Percentiles rank a stretch among this genome's conserved stretches.
Evolutionary conservation across 164 flowering plant species (phyloP).

Genomic region (Vitis riparia): DNA sequence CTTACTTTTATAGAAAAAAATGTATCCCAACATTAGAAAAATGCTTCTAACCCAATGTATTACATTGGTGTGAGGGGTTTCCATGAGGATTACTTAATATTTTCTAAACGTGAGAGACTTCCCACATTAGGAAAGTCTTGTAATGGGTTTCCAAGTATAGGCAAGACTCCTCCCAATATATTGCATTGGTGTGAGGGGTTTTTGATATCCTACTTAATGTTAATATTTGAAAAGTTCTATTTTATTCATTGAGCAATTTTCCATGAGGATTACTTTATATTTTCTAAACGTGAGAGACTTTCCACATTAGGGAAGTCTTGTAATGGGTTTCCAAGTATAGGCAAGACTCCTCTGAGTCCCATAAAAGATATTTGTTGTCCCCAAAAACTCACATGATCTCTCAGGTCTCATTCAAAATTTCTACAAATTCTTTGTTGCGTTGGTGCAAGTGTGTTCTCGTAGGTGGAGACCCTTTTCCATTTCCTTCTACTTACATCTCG

Average conservation of each 20-base stretch:
- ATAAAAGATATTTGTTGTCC: neutral
- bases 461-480: too few relatives aligned
- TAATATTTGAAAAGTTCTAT: too few relatives aligned
- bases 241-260: too few relatives aligned
- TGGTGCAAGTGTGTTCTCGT: too few relatives aligned
- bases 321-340: neutral
- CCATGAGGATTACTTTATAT: neutral
- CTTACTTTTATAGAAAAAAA: too few relatives aligned
- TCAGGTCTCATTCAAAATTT: neutral
- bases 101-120: neutral
- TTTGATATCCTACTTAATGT: too few relatives aligned
- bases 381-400: neutral
- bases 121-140: neutral
- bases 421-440: too few relatives aligned
- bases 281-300: neutral
- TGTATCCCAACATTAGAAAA: too few relatives aligned
- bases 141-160: neutral
- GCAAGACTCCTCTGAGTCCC: neutral
- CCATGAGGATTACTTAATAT: neutral
- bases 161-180: neutral
- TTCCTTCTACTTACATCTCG: too few relatives aligned
- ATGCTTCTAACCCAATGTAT: too few relatives aligned
- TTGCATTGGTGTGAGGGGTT: too few relatives aligned
- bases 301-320: neutral
- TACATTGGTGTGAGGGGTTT: too few relatives aligned